phyloP scores from a whole-genome alignment of 768 basidiomycete species.

The Boletus sp. region DNA sequence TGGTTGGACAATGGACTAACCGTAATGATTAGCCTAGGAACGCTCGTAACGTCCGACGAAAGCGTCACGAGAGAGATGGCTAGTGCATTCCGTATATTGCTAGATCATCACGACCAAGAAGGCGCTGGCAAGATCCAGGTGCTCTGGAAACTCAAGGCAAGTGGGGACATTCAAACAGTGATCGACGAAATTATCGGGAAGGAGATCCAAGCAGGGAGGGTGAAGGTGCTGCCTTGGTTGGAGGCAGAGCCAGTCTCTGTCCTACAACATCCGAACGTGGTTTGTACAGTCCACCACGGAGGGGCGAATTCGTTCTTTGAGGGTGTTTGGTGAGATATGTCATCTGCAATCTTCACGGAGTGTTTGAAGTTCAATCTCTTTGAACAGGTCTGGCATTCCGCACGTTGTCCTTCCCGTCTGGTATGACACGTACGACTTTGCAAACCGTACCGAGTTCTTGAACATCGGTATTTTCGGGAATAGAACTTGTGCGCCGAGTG shows the following conservation, averaged over 20 bases:
- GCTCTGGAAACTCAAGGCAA: conserved; percentile 7
- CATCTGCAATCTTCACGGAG: neutral
- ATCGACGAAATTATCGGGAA: neutral
- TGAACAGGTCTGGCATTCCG: conserved; percentile 9
- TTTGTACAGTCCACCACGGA: too few relatives aligned
- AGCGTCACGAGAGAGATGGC: neutral
- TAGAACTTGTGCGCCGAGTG: neutral
- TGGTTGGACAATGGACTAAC: conserved; percentile 12
- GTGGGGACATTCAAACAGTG: neutral
- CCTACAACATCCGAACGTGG: neutral
- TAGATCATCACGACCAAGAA: neutral
- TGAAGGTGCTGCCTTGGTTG: conserved; percentile 12
- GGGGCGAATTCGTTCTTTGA: too few relatives aligned
- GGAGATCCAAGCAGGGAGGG: conserved; percentile 3
- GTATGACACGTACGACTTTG: conserved; percentile 10
- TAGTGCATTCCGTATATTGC: conserved; percentile 4
- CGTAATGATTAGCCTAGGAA: conserved; percentile 11
- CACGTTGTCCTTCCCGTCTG: conserved; percentile 14
- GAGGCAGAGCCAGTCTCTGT: conserved; percentile 9
- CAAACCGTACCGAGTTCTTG: neutral
- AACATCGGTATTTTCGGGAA: conserved; percentile 8
- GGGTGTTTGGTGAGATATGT: too few relatives aligned
- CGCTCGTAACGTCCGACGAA: neutral
- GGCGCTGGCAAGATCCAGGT: conserved; percentile 1
- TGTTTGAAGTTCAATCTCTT: neutral